These are phyloP conservation scores for Earliella scabrosa DNA, from an alignment of 1,284 basidiomycete genomes.

Conservation along the genomic window DNA sequence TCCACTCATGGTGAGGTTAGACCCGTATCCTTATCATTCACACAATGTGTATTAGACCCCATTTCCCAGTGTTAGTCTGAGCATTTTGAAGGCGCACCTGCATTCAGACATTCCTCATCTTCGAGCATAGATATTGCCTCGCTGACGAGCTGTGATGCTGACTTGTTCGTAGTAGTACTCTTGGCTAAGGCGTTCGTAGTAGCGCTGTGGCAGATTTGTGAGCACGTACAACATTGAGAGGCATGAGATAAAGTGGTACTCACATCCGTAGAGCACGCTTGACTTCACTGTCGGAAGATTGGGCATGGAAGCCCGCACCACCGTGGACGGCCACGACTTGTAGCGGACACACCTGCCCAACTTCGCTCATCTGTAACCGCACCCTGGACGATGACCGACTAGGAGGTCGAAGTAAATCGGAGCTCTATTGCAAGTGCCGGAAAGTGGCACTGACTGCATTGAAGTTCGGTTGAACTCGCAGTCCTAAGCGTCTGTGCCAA, in stretches of 20 bases:
- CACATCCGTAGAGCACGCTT: conserved; percentile 60
- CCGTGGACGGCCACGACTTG: conserved; percentile 62
- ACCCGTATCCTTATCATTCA: conserved; percentile 79
- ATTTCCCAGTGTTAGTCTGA: too few relatives aligned
- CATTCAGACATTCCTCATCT: conserved; percentile 65
- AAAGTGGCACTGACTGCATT: too few relatives aligned
- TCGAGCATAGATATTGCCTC: conserved; percentile 60
- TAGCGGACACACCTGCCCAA: neutral
- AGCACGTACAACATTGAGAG: too few relatives aligned
- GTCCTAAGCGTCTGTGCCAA: too few relatives aligned
- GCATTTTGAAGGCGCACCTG: conserved; percentile 56
- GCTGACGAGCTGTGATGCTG: conserved; percentile 50
- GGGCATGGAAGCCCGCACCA: conserved; percentile 64
- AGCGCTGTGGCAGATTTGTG: too few relatives aligned
- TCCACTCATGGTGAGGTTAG: conserved; percentile 72
- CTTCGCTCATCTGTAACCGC: too few relatives aligned
- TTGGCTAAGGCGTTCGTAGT: conserved; percentile 43
- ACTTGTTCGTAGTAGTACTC: too few relatives aligned
- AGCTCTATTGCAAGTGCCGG: too few relatives aligned
- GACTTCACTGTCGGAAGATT: conserved; percentile 46
- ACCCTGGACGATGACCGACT: too few relatives aligned
- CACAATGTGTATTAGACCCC: too few relatives aligned
- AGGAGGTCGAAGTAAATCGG: too few relatives aligned
- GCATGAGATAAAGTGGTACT: conserved; percentile 23
- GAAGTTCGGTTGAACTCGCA: too few relatives aligned